Percentiles rank a stretch among this genome's conserved stretches.
phyloP scores from a whole-genome alignment of 345 rosid genomes.

The Trapa incisa region DNA sequence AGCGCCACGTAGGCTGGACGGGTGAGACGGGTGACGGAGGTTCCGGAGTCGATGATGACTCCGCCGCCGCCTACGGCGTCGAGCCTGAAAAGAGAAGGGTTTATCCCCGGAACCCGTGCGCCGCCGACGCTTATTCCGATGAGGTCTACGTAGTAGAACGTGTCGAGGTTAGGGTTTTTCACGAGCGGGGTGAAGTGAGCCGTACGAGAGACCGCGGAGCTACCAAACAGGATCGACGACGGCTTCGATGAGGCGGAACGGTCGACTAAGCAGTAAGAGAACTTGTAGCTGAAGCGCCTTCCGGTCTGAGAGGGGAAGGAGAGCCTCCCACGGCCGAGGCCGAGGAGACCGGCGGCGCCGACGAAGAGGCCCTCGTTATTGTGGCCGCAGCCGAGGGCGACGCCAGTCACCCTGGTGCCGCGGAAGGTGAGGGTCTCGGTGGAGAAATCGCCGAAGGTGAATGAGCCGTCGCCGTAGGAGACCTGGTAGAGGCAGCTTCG shows the following conservation, averaged over 20 bases:
- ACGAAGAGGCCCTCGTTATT: conserved; percentile 85
- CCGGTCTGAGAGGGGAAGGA: conserved; percentile 83
- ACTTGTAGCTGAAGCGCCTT: conserved; percentile 60
- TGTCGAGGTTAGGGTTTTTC: conserved; percentile 73
- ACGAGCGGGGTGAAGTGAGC: conserved; percentile 69
- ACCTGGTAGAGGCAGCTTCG: conserved; percentile 69
- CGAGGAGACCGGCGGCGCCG: conserved; percentile 86
- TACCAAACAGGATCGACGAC: conserved; percentile 70
- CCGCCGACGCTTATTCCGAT: conserved; percentile 87
- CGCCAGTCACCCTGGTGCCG: conserved; percentile 39
- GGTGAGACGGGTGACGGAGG: conserved; percentile 85
- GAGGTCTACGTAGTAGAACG: conserved; percentile 85
- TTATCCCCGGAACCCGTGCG: conserved; percentile 50
- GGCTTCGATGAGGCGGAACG: conserved; percentile 73
- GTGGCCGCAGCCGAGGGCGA: conserved; percentile 87
- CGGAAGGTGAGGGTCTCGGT: conserved; percentile 85
- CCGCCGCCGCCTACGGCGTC: conserved; percentile 71
- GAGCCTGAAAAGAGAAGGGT: conserved; percentile 61
- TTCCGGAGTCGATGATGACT: conserved; percentile 87
- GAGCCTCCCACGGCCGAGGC: conserved; percentile 74
- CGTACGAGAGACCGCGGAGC: conserved; percentile 54
- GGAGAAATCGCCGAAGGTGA: conserved; percentile 76
- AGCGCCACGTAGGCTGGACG: conserved; percentile 72
- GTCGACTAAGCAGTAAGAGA: conserved; percentile 84
- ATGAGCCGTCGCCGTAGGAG: conserved; percentile 87